Conservation (phyloP, 208 protist species). For the Leishmania guyanensis region DNA sequence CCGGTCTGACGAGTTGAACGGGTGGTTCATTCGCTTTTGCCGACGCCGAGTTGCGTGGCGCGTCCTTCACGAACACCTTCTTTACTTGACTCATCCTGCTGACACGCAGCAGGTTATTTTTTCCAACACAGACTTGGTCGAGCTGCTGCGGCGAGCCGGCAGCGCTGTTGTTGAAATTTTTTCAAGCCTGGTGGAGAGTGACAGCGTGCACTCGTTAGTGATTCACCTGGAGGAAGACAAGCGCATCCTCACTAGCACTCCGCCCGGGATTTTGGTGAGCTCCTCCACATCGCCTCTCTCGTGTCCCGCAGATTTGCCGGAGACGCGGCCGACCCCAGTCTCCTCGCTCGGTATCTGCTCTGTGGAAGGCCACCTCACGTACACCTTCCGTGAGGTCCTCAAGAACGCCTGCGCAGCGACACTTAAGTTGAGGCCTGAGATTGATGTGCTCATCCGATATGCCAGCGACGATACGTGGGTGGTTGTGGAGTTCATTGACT, state of each 20-base stretch:
- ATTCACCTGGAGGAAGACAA: constrained; percentile 71
- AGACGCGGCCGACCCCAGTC: not conserved
- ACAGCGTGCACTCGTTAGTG: constrained; percentile 36
- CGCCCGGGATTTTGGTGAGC: constrained; percentile 37
- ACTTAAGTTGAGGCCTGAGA: constrained; percentile 20
- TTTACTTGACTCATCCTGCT: constrained; percentile 53
- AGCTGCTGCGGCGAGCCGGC: constrained; percentile 52
- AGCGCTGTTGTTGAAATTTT: constrained; percentile 71
- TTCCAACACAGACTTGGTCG: constrained; percentile 39
- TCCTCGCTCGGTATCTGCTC: constrained; percentile 40
- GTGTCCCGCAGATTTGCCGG: constrained; percentile 21
- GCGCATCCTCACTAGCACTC: constrained; percentile 33
- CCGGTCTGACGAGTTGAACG: constrained; percentile 59
- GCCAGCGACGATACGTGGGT: constrained; percentile 59
- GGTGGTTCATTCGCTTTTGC: constrained; percentile 83
- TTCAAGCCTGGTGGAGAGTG: constrained; percentile 33
- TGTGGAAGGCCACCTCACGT: constrained; percentile 73
- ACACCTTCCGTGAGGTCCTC: constrained; percentile 81
- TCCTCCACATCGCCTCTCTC: constrained; percentile 43
- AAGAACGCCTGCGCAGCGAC: constrained; percentile 88
- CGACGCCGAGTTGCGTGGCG: constrained; percentile 80
- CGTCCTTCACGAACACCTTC: constrained; percentile 83
- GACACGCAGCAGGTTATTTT: constrained; percentile 51
- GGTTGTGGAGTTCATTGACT: constrained; percentile 77
- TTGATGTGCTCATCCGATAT: constrained; percentile 53